phyloP scores from a whole-genome alignment of 2,329 filamentous ascomycete species.

The Colletotrichum sp. region DNA sequence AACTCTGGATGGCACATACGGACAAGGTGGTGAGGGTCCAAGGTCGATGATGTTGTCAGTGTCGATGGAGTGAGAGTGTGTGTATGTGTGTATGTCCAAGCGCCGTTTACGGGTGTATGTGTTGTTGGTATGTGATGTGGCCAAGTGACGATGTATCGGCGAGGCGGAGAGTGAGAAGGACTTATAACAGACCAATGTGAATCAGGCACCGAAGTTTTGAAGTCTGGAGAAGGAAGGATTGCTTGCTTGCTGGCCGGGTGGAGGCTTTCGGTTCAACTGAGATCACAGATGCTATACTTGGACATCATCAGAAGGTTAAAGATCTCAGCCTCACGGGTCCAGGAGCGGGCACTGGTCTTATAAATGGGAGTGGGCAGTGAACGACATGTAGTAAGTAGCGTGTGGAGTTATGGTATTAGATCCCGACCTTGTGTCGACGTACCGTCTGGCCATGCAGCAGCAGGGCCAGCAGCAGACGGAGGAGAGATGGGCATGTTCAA shows the following conservation, averaged over 20 bases:
- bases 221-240: constrained; percentile 19
- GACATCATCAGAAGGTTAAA: constrained; percentile 24
- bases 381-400: background rate
- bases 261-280: constrained; percentile 20
- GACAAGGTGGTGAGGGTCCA: constrained; percentile 7
- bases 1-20: constrained; percentile 31
- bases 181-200: constrained; percentile 16
- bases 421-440: constrained; percentile 15
- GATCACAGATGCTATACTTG: constrained; percentile 24
- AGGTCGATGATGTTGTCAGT: background rate
- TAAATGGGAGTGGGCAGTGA: constrained; percentile 24
- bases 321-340: constrained; percentile 24
- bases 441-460: background rate
- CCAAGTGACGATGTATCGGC: constrained; percentile 12
- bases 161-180: background rate
- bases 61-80: background rate
- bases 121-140: constrained; percentile 6
- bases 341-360: constrained; percentile 22
- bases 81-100: constrained; percentile 7
- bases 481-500: constrained; percentile 14
- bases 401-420: constrained; percentile 14
- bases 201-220: constrained; percentile 16
- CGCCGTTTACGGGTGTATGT: background rate
- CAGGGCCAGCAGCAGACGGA: background rate
- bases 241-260: constrained; percentile 14